Evolutionary conservation across 192 early-diverging fungal genomes (phyloP), one percentile per base, ranked within the genome.

Genomic region (Jimgerdemannia flammicorona): DNA sequence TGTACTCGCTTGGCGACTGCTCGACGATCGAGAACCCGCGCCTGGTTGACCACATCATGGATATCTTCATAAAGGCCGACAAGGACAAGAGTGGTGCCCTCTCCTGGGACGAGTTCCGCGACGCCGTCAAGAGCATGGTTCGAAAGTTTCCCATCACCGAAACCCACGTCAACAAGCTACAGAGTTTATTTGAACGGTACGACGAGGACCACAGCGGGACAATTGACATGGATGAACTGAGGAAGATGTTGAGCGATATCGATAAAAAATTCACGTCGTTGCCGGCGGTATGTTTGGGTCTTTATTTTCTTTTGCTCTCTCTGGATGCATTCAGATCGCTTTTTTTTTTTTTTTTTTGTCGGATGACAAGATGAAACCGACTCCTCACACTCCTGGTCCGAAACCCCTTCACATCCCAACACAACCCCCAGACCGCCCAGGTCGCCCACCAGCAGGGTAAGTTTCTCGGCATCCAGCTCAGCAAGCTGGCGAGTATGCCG

Each of bases 1-100:
- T 91, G 9, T 93, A 89, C 78, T 90, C 92, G 3, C 79, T 94
- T 59, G 93, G 93, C 11, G 93, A 94, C 77, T 92, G 91, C 77
- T 84, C 91, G 7, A 93, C 90, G 8, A 88, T 94, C 44, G 89
- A 90, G 41, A 87, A 88, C 70, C 92, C 91, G 43, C 85, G 90
- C n/a, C 77, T 86, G 44, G 71, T 83, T 39, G 70, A 81, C 11
- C 77, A 79, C 40, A 79, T 87, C 64, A 81, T 88, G 80, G 41
- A 85, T 3, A 70, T 83, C 49, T 82, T 86, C 67, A 67, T 83
- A 70, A 80, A 84, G 17, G 81, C 83, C 54, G 90, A 90, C 66
- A 66, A 54, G 77, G 81, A 91, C 59, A 79, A 80, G 3, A 81
- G 83, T 67, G 84, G 84, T 8, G 69, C 43, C 17, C 74, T 92